Evolutionary conservation across 2,329 filamentous ascomycete species (phyloP).

Genomic region (Cytospora schulzeri): DNA sequence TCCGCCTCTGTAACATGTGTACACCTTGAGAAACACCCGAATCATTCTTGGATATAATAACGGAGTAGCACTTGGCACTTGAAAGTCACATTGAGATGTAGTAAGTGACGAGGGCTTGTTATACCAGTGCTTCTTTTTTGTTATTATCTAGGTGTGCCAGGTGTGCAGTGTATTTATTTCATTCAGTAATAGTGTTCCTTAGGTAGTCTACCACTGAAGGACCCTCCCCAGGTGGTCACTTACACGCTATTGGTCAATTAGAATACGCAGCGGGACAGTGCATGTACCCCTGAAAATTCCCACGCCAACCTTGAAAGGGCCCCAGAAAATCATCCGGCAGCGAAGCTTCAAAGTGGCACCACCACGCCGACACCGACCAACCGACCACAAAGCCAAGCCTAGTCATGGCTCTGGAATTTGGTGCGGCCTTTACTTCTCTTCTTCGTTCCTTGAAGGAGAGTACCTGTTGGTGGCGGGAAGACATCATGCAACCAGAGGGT

Average conservation of each 20-base stretch:
- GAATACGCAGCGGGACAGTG: background rate
- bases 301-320: background rate
- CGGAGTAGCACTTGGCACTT: too few species aligned
- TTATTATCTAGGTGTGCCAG: too few species aligned
- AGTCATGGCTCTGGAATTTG: background rate
- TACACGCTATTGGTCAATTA: background rate
- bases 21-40: too few species aligned
- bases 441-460: background rate
- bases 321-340: constrained; percentile 17
- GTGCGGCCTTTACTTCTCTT: background rate
- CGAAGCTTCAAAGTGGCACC: constrained; percentile 24
- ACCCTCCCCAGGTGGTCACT: background rate
- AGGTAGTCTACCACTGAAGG: too few species aligned
- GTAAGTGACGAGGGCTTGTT: too few species aligned
- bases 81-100: too few species aligned
- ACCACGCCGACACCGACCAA: constrained; percentile 1
- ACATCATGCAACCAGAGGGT: constrained; percentile 19
- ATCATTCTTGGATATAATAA: too few species aligned
- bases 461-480: background rate
- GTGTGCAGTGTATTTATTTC: too few species aligned
- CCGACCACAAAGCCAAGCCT: background rate
- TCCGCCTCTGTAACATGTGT: too few species aligned
- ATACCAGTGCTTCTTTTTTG: too few species aligned
- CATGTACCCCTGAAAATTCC: constrained; percentile 22
- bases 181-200: too few species aligned